phyloP scores from a whole-genome alignment of 2,329 filamentous ascomycete species.

The Domatiomyces catenatus region DNA sequence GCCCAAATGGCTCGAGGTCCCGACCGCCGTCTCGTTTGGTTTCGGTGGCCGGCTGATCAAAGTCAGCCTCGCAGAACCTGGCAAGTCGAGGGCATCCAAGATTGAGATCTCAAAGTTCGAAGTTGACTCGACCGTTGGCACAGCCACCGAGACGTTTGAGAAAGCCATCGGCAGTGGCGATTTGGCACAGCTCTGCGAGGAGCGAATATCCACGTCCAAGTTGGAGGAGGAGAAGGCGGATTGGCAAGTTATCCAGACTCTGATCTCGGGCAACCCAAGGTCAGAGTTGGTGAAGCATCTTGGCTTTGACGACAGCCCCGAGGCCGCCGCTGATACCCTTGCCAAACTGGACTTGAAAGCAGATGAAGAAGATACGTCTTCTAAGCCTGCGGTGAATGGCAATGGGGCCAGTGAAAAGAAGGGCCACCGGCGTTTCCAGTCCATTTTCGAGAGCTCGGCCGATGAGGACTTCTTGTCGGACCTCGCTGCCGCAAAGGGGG shows the following conservation, averaged over 20 bases:
- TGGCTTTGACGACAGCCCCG: conserved; percentile 57
- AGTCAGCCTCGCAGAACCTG: conserved; percentile 42
- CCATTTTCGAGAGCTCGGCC: conserved; percentile 60
- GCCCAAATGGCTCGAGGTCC: conserved; percentile 79
- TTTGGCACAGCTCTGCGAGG: conserved; percentile 61
- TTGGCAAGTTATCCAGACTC: conserved; percentile 84
- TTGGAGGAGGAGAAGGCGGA: conserved; percentile 88
- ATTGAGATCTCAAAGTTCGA: conserved; percentile 77
- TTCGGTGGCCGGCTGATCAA: conserved; percentile 91
- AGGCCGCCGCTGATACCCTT: conserved; percentile 27
- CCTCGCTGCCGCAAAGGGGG: conserved; percentile 73
- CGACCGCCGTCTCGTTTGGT: conserved; percentile 75
- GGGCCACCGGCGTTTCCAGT: conserved; percentile 52
- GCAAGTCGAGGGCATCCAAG: conserved; percentile 54
- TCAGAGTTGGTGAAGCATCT: conserved; percentile 76
- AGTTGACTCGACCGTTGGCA: conserved; percentile 70
- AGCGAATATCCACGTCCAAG: conserved; percentile 57
- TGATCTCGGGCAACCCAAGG: conserved; percentile 73
- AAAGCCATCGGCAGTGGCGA: conserved; percentile 64
- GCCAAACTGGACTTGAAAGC: conserved; percentile 21
- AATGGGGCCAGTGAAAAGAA: conserved; percentile 29
- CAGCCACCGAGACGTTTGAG: conserved; percentile 75
- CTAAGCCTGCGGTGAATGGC: conserved; percentile 35
- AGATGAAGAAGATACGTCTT: conserved; percentile 25
- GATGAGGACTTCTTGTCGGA: conserved; percentile 76